A percentile compares a stretch with the other conserved stretches of the same genome.
Conservation (phyloP, 441 rosid genomes). For the Erodium chrysanthum region DNA sequence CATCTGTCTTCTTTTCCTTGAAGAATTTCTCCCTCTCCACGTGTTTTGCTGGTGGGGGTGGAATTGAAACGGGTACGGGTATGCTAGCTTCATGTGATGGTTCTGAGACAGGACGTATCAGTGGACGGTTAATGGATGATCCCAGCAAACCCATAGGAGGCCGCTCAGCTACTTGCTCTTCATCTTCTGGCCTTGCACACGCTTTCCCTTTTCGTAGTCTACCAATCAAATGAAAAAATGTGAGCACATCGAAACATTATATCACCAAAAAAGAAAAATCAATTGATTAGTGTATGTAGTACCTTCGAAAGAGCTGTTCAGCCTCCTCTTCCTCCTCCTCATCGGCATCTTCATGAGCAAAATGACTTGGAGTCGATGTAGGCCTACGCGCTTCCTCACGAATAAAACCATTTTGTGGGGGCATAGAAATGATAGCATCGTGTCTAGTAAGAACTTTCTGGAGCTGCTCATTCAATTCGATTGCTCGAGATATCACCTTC, state of each 20-base stretch:
- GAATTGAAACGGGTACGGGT: slow-evolving; percentile 36
- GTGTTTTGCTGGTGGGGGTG: slow-evolving; percentile 93
- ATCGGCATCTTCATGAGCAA: slow-evolving; percentile 37
- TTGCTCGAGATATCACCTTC: slow-evolving; percentile 71
- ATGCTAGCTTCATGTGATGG: slow-evolving; percentile 27
- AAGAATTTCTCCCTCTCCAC: slow-evolving; percentile 80
- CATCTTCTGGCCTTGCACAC: slow-evolving; percentile 75
- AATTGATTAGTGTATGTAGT: too few species aligned
- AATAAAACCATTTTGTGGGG: slow-evolving; percentile 13
- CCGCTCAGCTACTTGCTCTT: slow-evolving; percentile 30
- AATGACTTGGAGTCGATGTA: slow-evolving; percentile 31
- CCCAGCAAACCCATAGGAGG: slow-evolving; percentile 39
- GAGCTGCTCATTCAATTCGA: slow-evolving; percentile 82
- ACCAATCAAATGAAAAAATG: slow-evolving; percentile 11
- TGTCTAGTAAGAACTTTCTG: slow-evolving; percentile 70
- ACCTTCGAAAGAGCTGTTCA: slow-evolving; percentile 93
- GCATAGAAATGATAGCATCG: slow-evolving; percentile 53
- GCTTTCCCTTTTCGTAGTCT: slow-evolving; percentile 91
- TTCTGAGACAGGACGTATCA: slow-evolving; percentile 59
- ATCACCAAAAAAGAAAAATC: too few species aligned
- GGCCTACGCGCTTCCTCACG: slow-evolving; percentile 20
- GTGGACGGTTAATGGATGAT: slow-evolving; percentile 64
- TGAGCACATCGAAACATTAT: too few species aligned
- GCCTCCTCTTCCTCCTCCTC: slow-evolving; percentile 71
- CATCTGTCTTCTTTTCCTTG: slow-evolving; percentile 62